Conservation (phyloP, 1,284 basidiomycete genomes). For the Boletellus sp. region DNA sequence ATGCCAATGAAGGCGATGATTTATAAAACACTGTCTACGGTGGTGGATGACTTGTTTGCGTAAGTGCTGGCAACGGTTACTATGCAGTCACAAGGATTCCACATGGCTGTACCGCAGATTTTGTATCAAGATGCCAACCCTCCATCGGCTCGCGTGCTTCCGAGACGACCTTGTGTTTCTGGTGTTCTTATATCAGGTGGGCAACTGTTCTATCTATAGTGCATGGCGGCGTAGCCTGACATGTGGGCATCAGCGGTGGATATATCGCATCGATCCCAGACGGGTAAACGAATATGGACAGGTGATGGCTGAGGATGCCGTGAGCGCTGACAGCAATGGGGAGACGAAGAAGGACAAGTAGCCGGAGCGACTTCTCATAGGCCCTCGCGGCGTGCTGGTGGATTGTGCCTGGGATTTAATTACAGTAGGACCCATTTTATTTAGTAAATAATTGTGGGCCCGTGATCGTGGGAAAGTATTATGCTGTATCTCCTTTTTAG, state of each 20-base stretch:
- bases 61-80: conserved; percentile 39
- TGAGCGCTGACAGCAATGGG: conserved; percentile 38
- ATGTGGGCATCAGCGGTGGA: conserved; percentile 67
- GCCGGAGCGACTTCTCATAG: conserved; percentile 9
- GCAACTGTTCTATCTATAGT: conserved; percentile 26
- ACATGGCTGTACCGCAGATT: conserved; percentile 49
- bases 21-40: conserved; percentile 87
- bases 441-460: conserved; percentile 1
- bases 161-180: conserved; percentile 90
- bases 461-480: conserved; percentile 29
- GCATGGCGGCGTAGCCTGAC: conserved; percentile 12
- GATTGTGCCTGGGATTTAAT: conserved; percentile 6
- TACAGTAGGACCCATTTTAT: neutral
- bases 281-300: conserved; percentile 96
- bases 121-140: conserved; percentile 93
- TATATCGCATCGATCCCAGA: conserved; percentile 91
- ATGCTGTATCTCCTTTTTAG: conserved; percentile 22
- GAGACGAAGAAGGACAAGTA: conserved; percentile 55
- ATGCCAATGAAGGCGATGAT: conserved; percentile 98
- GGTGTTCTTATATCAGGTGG: conserved; percentile 80
- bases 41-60: conserved; percentile 93
- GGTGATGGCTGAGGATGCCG: conserved; percentile 56
- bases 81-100: conserved; percentile 17
- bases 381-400: neutral
- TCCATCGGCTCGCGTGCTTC: conserved; percentile 89